phyloP scores from a whole-genome alignment of 2,329 filamentous ascomycete species.

The Colletotrichum magnum region DNA sequence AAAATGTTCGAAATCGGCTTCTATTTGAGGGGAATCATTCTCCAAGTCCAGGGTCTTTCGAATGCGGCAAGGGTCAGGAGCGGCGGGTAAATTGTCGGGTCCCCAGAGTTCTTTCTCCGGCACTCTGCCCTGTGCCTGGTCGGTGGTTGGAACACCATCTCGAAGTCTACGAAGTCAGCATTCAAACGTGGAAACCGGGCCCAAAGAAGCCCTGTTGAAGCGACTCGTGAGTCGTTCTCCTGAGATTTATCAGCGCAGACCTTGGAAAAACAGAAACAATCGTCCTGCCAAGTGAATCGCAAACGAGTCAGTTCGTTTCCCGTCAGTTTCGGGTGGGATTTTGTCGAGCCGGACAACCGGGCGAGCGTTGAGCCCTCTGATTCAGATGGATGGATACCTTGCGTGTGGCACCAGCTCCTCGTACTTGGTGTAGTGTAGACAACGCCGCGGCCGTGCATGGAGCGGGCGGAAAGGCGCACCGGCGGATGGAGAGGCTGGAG shows the following conservation, averaged over 20 bases:
- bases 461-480: conserved; percentile 24
- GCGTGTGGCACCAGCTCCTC: conserved; percentile 12
- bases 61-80: conserved; percentile 15
- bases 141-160: conserved; percentile 1
- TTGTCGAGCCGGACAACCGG: conserved; percentile 14
- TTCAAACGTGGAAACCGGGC: background rate
- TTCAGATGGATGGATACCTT: conserved; percentile 20
- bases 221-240: background rate
- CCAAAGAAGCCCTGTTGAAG: background rate
- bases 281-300: conserved; percentile 5
- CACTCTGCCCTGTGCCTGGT: background rate
- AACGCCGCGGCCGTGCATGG: conserved; percentile 23
- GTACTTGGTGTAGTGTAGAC: background rate
- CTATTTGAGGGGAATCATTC: conserved; percentile 20
- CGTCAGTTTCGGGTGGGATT: conserved; percentile 31
- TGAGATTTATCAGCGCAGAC: background rate
- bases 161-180: background rate
- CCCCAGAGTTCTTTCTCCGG: conserved; percentile 1
- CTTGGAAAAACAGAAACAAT: conserved; percentile 20
- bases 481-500: conserved; percentile 19
- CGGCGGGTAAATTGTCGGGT: background rate
- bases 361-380: conserved; percentile 7
- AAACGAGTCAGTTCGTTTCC: conserved; percentile 27
- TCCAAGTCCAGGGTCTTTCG: conserved; percentile 8
- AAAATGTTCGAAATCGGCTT: conserved; percentile 31